Evolutionary conservation across 1,284 basidiomycete genomes (phyloP).

Genomic region (Malassezia restricta): DNA sequence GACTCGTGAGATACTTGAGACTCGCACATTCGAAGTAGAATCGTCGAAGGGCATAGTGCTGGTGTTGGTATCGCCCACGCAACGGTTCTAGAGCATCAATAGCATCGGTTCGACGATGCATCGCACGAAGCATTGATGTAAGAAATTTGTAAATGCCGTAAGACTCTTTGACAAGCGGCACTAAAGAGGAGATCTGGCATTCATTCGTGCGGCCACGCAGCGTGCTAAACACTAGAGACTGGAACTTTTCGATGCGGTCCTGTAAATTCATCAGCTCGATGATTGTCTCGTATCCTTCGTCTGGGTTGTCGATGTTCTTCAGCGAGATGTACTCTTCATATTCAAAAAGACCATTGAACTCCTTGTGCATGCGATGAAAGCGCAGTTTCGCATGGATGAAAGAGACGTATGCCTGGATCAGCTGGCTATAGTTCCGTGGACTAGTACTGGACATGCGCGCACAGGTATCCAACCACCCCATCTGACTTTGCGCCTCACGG

Average conservation of each 20-base stretch:
- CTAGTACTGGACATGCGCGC: constrained; percentile 35
- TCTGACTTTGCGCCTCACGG: constrained; percentile 42
- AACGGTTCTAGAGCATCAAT: constrained; percentile 43
- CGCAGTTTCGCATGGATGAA: constrained; percentile 44
- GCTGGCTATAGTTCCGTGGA: constrained; percentile 31
- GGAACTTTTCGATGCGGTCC: constrained; percentile 45
- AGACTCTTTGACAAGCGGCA: constrained; percentile 45
- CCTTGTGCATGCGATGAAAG: constrained; percentile 45
- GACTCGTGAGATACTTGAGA: constrained; percentile 42
- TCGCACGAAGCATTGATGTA: constrained; percentile 45
- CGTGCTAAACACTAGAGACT: constrained; percentile 44
- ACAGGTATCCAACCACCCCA: constrained; percentile 44
- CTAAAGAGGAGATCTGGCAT: constrained; percentile 44
- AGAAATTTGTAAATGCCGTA: constrained; percentile 47
- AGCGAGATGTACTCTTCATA: constrained; percentile 46
- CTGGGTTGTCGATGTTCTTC: constrained; percentile 46
- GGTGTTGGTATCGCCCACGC: constrained; percentile 39
- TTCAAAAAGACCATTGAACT: constrained; percentile 46
- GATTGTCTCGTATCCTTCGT: constrained; percentile 46
- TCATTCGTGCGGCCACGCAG: constrained; percentile 40
- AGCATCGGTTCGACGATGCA: constrained; percentile 44
- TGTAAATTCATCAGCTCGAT: constrained; percentile 46
- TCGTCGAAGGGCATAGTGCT: constrained; percentile 40
- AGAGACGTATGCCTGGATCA: constrained; percentile 42
- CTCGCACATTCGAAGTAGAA: constrained; percentile 46